Evolutionary conservation across 2,329 filamentous ascomycete species (phyloP).

Genomic region (Delphinella strobiligena): DNA sequence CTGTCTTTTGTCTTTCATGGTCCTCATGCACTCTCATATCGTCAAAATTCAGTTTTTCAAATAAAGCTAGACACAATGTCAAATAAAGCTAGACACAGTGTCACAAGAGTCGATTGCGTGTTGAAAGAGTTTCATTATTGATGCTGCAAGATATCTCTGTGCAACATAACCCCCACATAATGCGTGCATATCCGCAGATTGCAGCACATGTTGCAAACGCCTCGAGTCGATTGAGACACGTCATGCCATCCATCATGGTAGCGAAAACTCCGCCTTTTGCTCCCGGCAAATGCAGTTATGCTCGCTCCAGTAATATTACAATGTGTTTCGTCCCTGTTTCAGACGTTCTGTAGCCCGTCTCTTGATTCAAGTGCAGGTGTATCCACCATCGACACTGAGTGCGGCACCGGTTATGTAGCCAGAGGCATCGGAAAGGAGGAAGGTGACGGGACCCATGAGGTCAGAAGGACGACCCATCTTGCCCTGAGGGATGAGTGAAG

Average conservation of each 20-base stretch:
- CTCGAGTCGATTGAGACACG: too few species aligned
- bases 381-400: conserved; percentile 31
- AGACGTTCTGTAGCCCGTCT: background rate
- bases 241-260: background rate
- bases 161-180: too few species aligned
- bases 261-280: background rate
- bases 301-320: background rate
- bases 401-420: conserved; percentile 52
- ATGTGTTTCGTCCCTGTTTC: background rate
- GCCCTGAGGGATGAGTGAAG: conserved; percentile 77
- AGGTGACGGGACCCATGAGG: conserved; percentile 84
- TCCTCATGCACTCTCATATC: too few species aligned
- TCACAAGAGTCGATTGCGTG: too few species aligned
- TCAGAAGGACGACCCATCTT: conserved; percentile 88
- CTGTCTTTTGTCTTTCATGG: too few species aligned
- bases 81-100: too few species aligned
- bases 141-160: too few species aligned
- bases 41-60: too few species aligned
- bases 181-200: too few species aligned
- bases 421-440: conserved; percentile 69
- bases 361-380: conserved; percentile 24
- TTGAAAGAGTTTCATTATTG: too few species aligned
- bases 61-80: too few species aligned
- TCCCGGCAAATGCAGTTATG: background rate
- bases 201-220: too few species aligned